Conservation (phyloP, 768 basidiomycete genomes). For the Naganishia kalamii region DNA sequence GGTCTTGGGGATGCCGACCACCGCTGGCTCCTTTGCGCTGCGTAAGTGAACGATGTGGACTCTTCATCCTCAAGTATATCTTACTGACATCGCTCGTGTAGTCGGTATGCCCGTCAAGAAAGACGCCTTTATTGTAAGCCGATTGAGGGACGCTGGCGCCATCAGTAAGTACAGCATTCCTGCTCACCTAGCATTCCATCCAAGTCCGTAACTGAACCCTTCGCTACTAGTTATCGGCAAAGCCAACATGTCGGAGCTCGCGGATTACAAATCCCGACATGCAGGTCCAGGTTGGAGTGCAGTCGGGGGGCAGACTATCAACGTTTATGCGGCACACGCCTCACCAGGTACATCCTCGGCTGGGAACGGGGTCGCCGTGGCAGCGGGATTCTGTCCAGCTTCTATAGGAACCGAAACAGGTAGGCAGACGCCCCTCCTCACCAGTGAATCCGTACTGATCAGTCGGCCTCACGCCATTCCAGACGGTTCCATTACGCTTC, state of each 20-base stretch:
- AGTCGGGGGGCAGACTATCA: slow-evolving; percentile 18
- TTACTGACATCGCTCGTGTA: not conserved
- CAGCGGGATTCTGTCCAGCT: slow-evolving; percentile 23
- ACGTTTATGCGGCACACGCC: slow-evolving; percentile 27
- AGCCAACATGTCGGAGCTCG: slow-evolving; percentile 35
- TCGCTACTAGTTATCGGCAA: slow-evolving; percentile 31
- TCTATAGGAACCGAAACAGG: slow-evolving; percentile 23
- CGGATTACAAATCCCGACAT: slow-evolving; percentile 25
- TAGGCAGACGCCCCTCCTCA: not conserved
- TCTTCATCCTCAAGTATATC: not conserved
- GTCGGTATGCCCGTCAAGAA: slow-evolving; percentile 23
- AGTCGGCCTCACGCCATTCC: too few species aligned
- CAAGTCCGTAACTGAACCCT: not conserved
- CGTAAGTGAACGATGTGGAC: not conserved
- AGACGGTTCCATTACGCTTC: slow-evolving; percentile 22
- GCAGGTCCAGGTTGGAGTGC: slow-evolving; percentile 21
- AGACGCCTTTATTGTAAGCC: slow-evolving; percentile 15
- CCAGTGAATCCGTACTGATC: not conserved
- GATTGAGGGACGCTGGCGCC: slow-evolving; percentile 13
- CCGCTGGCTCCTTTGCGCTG: slow-evolving; percentile 30
- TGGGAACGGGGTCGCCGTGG: slow-evolving; percentile 20
- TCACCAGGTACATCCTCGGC: slow-evolving; percentile 27
- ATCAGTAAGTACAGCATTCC: slow-evolving; percentile 10
- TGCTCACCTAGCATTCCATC: not conserved
- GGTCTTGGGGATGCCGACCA: slow-evolving; percentile 36